A percentile compares a stretch with the other conserved stretches of the same genome.
These are phyloP conservation scores for Neophaeococcomyces aloes DNA, from an alignment of 2,329 filamentous ascomycete genomes.

Conservation along the genomic window DNA sequence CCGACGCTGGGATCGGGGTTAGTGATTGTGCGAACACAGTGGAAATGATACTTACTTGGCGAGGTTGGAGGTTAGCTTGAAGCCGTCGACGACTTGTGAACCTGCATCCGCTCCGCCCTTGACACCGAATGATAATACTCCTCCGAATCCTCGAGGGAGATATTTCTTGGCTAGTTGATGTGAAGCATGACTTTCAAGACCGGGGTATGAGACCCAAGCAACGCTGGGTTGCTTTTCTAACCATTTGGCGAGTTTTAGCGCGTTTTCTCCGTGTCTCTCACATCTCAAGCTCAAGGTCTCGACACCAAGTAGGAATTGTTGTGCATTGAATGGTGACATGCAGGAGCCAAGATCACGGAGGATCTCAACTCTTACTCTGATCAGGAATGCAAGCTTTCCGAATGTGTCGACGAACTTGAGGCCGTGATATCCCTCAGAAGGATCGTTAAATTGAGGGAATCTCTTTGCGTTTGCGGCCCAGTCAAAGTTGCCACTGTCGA, in stretches of 20 bases:
- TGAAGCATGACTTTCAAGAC: constrained; percentile 68
- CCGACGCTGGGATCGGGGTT: constrained; percentile 48
- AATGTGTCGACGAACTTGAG: constrained; percentile 93
- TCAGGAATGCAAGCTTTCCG: constrained; percentile 68
- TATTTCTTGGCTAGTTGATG: constrained; percentile 80
- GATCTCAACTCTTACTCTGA: constrained; percentile 79
- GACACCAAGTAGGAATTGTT: constrained; percentile 78
- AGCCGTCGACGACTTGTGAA: constrained; percentile 78
- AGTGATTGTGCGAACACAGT: constrained; percentile 3
- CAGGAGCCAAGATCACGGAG: constrained; percentile 74
- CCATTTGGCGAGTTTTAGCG: constrained; percentile 68
- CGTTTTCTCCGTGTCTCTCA: constrained; percentile 79
- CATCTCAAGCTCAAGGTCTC: constrained; percentile 82
- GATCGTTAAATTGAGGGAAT: constrained; percentile 90
- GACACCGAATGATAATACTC: constrained; percentile 85
- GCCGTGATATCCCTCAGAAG: constrained; percentile 79
- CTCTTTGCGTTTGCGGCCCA: constrained; percentile 70
- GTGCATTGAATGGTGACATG: constrained; percentile 82
- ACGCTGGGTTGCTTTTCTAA: constrained; percentile 75
- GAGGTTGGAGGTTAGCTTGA: constrained; percentile 90
- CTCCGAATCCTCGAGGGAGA: constrained; percentile 71
- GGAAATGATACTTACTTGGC: constrained; percentile 61
- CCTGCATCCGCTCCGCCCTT: constrained; percentile 79
- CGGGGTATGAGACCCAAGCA: constrained; percentile 88
- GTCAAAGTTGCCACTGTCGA: constrained; percentile 80